Conservation (phyloP, 441 rosid species). For the Gossypium aridum region DNA sequence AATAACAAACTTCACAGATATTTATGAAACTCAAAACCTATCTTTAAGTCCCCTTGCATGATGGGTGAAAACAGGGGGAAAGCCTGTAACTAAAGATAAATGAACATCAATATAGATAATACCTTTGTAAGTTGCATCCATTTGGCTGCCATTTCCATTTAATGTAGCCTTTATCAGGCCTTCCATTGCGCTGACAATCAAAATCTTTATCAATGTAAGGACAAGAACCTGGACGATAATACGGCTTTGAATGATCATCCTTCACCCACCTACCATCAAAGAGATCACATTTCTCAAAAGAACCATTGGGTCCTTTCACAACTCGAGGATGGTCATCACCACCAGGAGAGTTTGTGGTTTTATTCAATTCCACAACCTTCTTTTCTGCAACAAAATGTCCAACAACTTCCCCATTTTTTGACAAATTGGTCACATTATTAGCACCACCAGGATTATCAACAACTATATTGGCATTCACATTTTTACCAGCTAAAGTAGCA, state of each 20-base stretch:
- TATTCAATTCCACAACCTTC: not conserved
- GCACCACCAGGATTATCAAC: conserved; percentile 12
- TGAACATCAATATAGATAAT: not conserved
- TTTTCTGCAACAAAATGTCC: conserved; percentile 10
- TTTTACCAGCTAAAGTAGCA: conserved; percentile 17
- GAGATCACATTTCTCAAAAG: conserved; percentile 37
- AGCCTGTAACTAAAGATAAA: not conserved
- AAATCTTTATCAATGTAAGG: conserved; percentile 53
- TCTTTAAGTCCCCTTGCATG: not conserved
- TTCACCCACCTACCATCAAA: conserved; percentile 62
- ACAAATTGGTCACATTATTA: conserved; percentile 8
- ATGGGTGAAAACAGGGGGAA: not conserved
- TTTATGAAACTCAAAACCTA: not conserved
- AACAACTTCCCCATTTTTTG: conserved; percentile 8
- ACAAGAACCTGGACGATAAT: conserved; percentile 54
- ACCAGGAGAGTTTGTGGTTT: not conserved
- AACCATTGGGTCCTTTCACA: not conserved
- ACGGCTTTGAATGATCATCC: conserved; percentile 40
- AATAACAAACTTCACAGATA: not conserved
- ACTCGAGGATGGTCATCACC: conserved; percentile 1
- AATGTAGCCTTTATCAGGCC: conserved; percentile 48
- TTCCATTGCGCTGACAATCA: conserved; percentile 46
- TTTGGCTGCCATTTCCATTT: conserved; percentile 68
- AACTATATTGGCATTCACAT: conserved; percentile 10
- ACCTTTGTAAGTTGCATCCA: conserved; percentile 55